Base-by-base conservation (phyloP, 805 yeast species). In the Saccharomycopsis sp. region DNA sequence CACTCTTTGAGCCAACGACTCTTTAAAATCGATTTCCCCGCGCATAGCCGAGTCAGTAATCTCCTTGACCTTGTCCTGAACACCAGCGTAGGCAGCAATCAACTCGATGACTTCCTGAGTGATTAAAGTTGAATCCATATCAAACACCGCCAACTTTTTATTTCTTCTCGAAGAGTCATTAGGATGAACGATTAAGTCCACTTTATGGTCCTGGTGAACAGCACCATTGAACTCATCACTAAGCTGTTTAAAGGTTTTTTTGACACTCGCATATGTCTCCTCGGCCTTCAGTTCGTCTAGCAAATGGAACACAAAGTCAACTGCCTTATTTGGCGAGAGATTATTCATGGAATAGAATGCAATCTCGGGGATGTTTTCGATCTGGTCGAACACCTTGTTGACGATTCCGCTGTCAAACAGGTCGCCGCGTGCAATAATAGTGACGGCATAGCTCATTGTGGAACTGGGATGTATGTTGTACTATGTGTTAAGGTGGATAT, bases 11-110 rank as follows among this genome's bases (percentile, higher is more conserved):
- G 76, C 76, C 53, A 94, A 75, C 0, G 97, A 89, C 64, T 87
- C 89, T 62, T 81, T 83, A 76, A 94, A 94, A 69, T 94, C 98
- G 19, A 94, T 75, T 68, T 93, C 97, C 25, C 97, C 97, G 66
- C 93, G 92, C 99, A 94, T 94, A 20, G 99, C 98, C 24, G 89
- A 78, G 47, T 87, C 89, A 1, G 99, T 94, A 65, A 94, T 92
- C 34, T 79, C 87, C 3, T 93, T 87, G 3, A 94, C 99, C 69
- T 89, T 77, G 3, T 79, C 83, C 68, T 94, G 97, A 38, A 94
- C 96, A 64, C 81, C 79, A n/a, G 97, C 98, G 66, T 89, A 86
- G 0, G 90, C 90, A 1, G 99, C 99, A 64, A 94, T 93, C 68
- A 94, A 72, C 69, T 94, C 99, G 65, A 94, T 94, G 47, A 94